phyloP scores from a whole-genome alignment of 1,284 basidiomycete species.

The Fistulinella cinereoalba region DNA sequence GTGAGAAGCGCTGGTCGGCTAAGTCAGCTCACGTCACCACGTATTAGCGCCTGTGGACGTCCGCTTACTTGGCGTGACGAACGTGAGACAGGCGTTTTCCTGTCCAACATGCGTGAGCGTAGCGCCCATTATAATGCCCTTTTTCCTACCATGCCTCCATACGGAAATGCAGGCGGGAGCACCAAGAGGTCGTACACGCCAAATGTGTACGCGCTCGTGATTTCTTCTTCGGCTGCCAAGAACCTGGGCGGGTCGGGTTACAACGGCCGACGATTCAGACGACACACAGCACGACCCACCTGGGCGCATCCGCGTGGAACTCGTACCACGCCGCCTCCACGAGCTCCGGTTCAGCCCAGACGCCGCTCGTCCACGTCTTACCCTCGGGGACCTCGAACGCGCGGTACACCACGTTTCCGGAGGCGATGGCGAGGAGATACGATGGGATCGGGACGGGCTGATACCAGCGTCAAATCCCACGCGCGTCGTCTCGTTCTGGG shows the following conservation, averaged over 20 bases:
- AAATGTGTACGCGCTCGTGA: conserved; percentile 79
- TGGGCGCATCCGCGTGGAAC: conserved; percentile 81
- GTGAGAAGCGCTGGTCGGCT: conserved; percentile 63
- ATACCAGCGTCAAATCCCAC: not conserved
- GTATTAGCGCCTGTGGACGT: not conserved
- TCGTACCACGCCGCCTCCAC: conserved; percentile 85
- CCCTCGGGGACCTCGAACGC: conserved; percentile 59
- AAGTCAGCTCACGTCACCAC: not conserved
- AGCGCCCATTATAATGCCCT: not conserved
- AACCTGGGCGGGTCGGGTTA: conserved; percentile 47
- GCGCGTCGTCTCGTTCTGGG: not conserved
- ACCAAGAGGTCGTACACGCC: conserved; percentile 90
- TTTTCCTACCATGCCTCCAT: conserved; percentile 71
- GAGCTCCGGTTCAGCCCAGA: conserved; percentile 87
- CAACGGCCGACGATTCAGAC: not conserved
- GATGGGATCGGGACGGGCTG: conserved; percentile 81
- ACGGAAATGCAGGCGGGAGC: conserved; percentile 93
- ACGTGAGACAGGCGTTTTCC: conserved; percentile 84
- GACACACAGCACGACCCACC: conserved; percentile 39
- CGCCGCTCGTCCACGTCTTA: conserved; percentile 75
- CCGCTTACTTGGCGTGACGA: conserved; percentile 78
- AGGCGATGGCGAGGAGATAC: conserved; percentile 86
- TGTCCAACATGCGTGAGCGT: conserved; percentile 25
- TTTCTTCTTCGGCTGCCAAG: conserved; percentile 60
- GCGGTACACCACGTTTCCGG: conserved; percentile 78